Conservation (phyloP, 768 basidiomycete species). For the Pleurotus citrinopileatus region DNA sequence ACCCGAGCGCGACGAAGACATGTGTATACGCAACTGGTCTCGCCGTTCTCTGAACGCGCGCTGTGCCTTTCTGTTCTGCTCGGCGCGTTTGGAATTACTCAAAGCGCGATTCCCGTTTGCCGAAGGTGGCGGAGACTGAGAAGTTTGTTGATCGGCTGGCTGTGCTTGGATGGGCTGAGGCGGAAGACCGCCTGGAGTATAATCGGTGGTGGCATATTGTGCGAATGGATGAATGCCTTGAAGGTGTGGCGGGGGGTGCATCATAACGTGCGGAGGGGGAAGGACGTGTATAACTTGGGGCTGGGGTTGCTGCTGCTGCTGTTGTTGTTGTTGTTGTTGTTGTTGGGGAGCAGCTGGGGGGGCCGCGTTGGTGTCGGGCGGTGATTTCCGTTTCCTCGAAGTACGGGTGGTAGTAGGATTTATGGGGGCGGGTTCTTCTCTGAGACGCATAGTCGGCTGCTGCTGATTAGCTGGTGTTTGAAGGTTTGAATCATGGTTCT, state of each 20-base stretch:
- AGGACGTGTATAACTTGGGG: constrained; percentile 47
- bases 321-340: constrained; percentile 30
- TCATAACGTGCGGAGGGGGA: constrained; percentile 52
- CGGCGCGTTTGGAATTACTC: constrained; percentile 83
- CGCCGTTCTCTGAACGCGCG: constrained; percentile 87
- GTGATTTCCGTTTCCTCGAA: constrained; percentile 68
- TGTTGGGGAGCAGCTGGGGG: constrained; percentile 25
- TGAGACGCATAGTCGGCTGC: constrained; percentile 51
- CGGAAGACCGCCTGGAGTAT: constrained; percentile 52
- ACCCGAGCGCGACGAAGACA: constrained; percentile 6
- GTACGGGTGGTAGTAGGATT: constrained; percentile 41
- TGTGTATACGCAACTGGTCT: constrained; percentile 65
- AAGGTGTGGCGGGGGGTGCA: constrained; percentile 38
- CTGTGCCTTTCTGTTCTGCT: constrained; percentile 94
- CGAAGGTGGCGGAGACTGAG: constrained; percentile 26
- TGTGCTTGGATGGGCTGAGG: constrained; percentile 25
- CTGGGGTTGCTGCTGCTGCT: constrained; percentile 24
- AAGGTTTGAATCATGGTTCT: constrained; percentile 17
- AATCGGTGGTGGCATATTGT: constrained; percentile 48
- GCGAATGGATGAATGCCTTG: constrained; percentile 46
- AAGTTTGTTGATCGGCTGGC: constrained; percentile 20
- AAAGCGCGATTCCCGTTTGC: constrained; percentile 49
- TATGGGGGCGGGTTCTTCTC: constrained; percentile 53
- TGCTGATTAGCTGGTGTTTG: no score
- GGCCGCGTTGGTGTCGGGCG: constrained; percentile 35